phyloP scores from a whole-genome alignment of 305 asterid genomes.

The Solanum hybrid region DNA sequence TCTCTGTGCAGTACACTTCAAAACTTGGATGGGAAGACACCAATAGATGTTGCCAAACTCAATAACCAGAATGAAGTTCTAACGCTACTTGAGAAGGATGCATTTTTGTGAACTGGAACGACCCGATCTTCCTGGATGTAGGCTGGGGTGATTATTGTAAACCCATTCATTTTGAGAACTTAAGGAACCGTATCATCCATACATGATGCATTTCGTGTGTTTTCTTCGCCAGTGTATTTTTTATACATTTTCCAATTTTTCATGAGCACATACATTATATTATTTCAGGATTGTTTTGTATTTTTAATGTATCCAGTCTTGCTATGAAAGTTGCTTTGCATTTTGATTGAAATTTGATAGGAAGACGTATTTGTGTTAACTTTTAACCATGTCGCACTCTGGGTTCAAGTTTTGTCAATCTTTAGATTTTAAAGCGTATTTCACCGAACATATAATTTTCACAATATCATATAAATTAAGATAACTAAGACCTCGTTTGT shows the following conservation, averaged over 20 bases:
- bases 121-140: neutral
- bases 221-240: neutral
- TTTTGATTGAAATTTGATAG: neutral
- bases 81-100: conserved; percentile 86
- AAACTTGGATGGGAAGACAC: conserved; percentile 96
- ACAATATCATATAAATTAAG: no score
- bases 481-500: neutral
- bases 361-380: neutral
- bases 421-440: neutral
- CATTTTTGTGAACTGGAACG: conserved; percentile 49
- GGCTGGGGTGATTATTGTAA: neutral
- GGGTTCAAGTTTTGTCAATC: neutral
- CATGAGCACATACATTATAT: neutral
- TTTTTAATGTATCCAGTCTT: neutral
- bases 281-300: neutral
- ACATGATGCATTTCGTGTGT: neutral
- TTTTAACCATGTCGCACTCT: neutral
- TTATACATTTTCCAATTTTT: neutral
- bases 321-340: neutral
- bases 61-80: conserved; percentile 84
- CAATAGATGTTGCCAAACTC: conserved; percentile 87
- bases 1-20: conserved; percentile 65
- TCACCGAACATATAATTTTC: neutral
- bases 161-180: neutral
- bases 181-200: neutral